Percentiles rank a stretch among this genome's conserved stretches.
Conservation (phyloP, 345 rosid genomes). For the Corchorus capsularis region DNA sequence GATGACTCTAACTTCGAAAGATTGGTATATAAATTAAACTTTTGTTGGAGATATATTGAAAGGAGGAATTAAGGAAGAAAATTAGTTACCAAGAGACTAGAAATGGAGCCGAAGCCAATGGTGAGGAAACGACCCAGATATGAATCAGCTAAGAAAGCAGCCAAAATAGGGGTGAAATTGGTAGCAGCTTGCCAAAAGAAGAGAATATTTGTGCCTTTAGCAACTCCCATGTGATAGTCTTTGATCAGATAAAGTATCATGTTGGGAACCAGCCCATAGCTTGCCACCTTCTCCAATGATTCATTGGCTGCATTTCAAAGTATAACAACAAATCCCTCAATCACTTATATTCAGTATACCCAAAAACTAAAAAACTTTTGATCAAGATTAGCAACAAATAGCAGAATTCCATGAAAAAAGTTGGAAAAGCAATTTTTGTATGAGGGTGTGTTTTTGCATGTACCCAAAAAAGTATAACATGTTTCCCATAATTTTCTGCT, state of each 20-base stretch:
- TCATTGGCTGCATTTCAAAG: constrained; percentile 56
- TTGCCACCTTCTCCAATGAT: constrained; percentile 80
- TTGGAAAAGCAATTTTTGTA: not conserved
- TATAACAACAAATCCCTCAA: no score
- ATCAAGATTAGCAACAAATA: not conserved
- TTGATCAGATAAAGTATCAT: constrained; percentile 65
- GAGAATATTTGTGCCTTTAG: constrained; percentile 60
- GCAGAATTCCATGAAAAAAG: not conserved
- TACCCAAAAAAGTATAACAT: not conserved
- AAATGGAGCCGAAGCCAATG: constrained; percentile 63
- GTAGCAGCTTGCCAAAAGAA: constrained; percentile 73
- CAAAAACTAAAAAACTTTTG: not conserved
- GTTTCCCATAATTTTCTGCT: not conserved
- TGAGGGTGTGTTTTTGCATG: not conserved
- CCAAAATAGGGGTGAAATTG: constrained; percentile 58
- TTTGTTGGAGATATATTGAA: not conserved
- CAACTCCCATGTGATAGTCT: constrained; percentile 55
- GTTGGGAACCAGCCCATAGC: constrained; percentile 70
- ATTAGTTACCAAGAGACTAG: constrained; percentile 54
- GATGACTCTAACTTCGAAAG: not conserved
- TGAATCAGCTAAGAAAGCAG: constrained; percentile 78
- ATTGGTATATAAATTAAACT: not conserved
- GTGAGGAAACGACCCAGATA: constrained; percentile 73
- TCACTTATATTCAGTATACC: no score
- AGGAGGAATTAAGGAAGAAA: not conserved